A percentile compares a stretch with the other conserved stretches of the same genome.
phyloP scores from a whole-genome alignment of 2,329 filamentous ascomycete genomes.

The Trematosphaeria pertusa region DNA sequence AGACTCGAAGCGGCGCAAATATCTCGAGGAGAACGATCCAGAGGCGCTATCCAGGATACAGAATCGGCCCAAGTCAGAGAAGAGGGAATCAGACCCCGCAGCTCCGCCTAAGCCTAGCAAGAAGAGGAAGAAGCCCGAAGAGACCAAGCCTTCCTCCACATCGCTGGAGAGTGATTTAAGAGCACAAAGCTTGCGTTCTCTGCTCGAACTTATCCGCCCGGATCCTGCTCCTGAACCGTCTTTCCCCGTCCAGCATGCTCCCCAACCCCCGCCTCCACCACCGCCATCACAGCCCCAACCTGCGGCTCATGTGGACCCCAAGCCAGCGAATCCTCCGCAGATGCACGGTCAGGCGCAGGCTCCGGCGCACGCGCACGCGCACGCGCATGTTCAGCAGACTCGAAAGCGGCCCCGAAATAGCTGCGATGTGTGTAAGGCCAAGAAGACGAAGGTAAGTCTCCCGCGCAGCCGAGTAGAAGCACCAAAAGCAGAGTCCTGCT shows the following conservation, averaged over 20 bases:
- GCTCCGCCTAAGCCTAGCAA: conserved; percentile 35
- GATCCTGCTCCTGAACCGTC: conserved; percentile 18
- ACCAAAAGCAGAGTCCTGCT: too few species aligned
- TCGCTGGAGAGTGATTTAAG: conserved; percentile 48
- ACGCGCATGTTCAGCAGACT: conserved; percentile 1
- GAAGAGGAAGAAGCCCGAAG: conserved; percentile 27
- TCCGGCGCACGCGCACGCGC: not conserved
- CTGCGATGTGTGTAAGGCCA: conserved; percentile 45
- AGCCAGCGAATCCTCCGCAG: too few species aligned
- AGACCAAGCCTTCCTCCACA: conserved; percentile 36
- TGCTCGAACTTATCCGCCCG: conserved; percentile 46
- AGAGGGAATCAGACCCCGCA: conserved; percentile 24
- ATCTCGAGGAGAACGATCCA: conserved; percentile 44
- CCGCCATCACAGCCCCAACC: conserved; percentile 15
- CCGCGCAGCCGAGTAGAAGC: too few species aligned
- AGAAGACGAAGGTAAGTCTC: conserved; percentile 46
- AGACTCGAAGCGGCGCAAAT: conserved; percentile 48
- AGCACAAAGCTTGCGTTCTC: conserved; percentile 45
- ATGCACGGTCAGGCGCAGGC: conserved; percentile 11
- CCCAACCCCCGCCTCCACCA: conserved; percentile 19
- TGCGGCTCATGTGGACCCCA: too few species aligned
- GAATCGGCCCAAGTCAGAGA: conserved; percentile 30
- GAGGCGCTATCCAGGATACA: conserved; percentile 37
- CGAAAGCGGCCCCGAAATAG: conserved; percentile 38
- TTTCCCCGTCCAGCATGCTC: conserved; percentile 10